Base-by-base conservation (phyloP, 2,329 filamentous ascomycete species). In the Phialocephala sp. region DNA sequence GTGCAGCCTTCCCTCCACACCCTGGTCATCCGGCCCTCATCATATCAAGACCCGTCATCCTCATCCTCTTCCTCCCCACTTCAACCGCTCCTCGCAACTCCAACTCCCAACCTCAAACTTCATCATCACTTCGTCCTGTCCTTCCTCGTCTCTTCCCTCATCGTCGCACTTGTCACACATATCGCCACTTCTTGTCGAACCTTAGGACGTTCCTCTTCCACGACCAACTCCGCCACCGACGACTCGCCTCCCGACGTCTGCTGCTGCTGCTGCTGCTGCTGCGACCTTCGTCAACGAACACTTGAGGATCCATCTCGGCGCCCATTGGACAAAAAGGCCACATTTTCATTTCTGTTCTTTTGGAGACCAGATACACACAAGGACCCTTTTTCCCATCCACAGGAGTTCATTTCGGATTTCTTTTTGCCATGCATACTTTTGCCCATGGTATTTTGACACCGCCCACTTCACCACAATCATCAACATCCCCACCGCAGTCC, bases 371-470 rank as follows among this genome's bases (percentile, higher is more conserved):
- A 57, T 60, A 50, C n/a, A 50, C 41, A 62, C n/a, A n/a, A n/a
- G 27, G 67, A 52, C 63, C 59, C 52, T 35, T 43, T 64, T 43
- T 64, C 65, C 59, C 57, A 58, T 60, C 63, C 68, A 60, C 65
- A 62, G 65, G 60, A 36, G 57, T 60, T 43, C 67, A n/a, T 50
- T 64, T 70, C 63, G 67, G 66, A 68, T 72, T 68, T 69, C 55
- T 67, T 72, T 64, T 66, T 73, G 72, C 72, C 70, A 75, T 75
- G 73, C 66, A 68, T 65, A 69, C 69, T 72, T 61, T 61, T 57
- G 59, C 55, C 56, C 63, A 66, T 64, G 64, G 67, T 62, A 63
- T 67, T 59, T 68, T 69, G 62, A 71, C 73, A 70, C 71, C 72
- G 52, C 72, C 72, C 57, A 32, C 50, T 32, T 54, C 50, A 54